These are phyloP conservation scores for Capsicum pubescens DNA, from an alignment of 257 asterid species.

Conservation along the genomic window DNA sequence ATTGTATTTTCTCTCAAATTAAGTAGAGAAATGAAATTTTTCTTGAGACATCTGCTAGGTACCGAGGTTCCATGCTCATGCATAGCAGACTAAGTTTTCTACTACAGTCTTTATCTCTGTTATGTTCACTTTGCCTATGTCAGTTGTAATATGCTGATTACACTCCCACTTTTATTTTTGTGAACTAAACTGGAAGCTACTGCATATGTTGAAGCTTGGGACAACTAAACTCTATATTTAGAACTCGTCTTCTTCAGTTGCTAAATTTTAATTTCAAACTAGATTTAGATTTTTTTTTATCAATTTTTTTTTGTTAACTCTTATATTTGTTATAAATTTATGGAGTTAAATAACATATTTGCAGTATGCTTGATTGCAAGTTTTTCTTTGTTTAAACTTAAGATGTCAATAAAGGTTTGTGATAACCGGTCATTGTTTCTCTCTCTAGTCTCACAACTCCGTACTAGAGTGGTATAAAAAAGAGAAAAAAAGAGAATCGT, in stretches of 20 bases:
- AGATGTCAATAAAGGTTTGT: slow-evolving; percentile 2
- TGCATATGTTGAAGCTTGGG: slow-evolving; percentile 4
- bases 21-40: neutral
- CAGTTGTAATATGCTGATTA: slow-evolving; percentile 8
- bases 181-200: slow-evolving; percentile 10
- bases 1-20: neutral
- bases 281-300: no score
- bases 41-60: slow-evolving; percentile 3
- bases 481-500: neutral
- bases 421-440: slow-evolving; percentile 14
- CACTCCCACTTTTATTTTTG: slow-evolving; percentile 22
- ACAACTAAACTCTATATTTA: neutral
- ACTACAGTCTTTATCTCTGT: neutral
- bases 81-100: slow-evolving; percentile 4
- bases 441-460: neutral
- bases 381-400: slow-evolving; percentile 1
- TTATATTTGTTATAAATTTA: neutral
- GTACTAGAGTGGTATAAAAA: neutral
- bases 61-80: slow-evolving; percentile 17
- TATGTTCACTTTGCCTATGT: slow-evolving; percentile 21
- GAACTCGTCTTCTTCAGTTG: neutral
- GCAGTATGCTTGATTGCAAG: neutral
- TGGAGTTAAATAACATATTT: neutral
- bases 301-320: neutral
- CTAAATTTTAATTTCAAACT: neutral